Evolutionary conservation across 2,329 filamentous ascomycete species (phyloP), one percentile per base, ranked within the genome.

Genomic region (Alternaria triticina): DNA sequence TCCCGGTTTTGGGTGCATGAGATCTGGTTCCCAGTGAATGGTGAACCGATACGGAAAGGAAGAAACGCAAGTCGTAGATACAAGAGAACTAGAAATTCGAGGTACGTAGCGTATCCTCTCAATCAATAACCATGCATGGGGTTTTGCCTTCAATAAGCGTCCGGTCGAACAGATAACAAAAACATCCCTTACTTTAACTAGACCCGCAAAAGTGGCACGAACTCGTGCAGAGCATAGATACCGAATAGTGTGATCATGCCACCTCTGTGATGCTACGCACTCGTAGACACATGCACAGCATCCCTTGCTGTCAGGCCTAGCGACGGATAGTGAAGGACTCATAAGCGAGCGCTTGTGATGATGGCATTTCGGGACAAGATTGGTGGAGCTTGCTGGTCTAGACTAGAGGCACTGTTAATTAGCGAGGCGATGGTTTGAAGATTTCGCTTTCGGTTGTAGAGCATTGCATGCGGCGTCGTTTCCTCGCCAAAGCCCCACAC

Each of bases 281-380:
- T 20, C 3, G 28, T 44, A 22, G 23, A 59, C 54, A 45, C 23
- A 55, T 44, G 27, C 43, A 55, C 27, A 25, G 44, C 45, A 59
- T 50, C 25, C 20, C 23, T 17, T 50, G 40, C 10, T 40, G 22
- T 43, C 22, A 10, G 30, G 49, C 56, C 20, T 51, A 62, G 49
- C 25, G 50, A 50, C 57, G 56, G 50, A 54, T 55, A 50, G 6
- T 50, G 51, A 62, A 59, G 60, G 56, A 62, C 17, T 36, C 44
- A 23, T 23, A 59, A 28, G 33, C 44, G 44, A 57, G 15, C 17
- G 25, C 47, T 30, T 62, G 47, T 15, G 49, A 46, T 2, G 15
- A 12, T 13, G 27, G 28, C 23, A 15, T 43, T 46, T 56, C 36
- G 36, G 20, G 50, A 47, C 43, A 51, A n/a, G 49, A 47, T 45